These are phyloP conservation scores for Hemisphaericaspora lyxosophila DNA, from an alignment of 1,139 yeast species.

Conservation along the genomic window DNA sequence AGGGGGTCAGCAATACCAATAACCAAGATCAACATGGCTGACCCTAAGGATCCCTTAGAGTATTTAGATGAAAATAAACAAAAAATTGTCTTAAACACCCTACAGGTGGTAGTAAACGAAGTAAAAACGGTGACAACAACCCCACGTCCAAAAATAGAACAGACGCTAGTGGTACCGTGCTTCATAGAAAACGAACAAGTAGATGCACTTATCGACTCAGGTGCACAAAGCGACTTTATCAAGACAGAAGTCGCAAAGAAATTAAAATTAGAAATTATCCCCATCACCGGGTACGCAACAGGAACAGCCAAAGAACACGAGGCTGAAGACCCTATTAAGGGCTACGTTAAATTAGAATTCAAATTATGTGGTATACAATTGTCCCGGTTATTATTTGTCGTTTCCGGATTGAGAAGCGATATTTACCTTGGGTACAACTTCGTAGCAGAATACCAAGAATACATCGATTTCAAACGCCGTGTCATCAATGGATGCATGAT, in stretches of 20 bases:
- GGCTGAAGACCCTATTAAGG: background rate
- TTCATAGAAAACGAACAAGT: background rate
- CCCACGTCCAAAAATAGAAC: background rate
- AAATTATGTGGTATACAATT: background rate
- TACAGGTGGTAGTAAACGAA: background rate
- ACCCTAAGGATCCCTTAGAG: too few species aligned
- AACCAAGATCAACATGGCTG: too few species aligned
- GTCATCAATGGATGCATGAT: background rate
- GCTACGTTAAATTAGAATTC: background rate
- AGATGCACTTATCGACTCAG: background rate
- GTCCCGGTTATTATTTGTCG: background rate
- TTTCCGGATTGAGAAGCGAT: background rate
- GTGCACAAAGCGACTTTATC: background rate
- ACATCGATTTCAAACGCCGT: background rate
- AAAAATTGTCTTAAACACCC: background rate
- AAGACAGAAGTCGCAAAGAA: background rate
- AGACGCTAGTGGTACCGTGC: background rate
- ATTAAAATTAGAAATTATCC: background rate
- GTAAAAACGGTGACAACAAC: background rate
- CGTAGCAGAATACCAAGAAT: background rate
- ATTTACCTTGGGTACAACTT: background rate
- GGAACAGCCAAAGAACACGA: background rate
- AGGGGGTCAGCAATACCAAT: too few species aligned
- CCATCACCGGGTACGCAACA: background rate
- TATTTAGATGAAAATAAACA: background rate